Percentiles rank a stretch among this genome's conserved stretches.
Conservation (phyloP, 768 basidiomycete genomes). For the Lyophyllum decastes region DNA sequence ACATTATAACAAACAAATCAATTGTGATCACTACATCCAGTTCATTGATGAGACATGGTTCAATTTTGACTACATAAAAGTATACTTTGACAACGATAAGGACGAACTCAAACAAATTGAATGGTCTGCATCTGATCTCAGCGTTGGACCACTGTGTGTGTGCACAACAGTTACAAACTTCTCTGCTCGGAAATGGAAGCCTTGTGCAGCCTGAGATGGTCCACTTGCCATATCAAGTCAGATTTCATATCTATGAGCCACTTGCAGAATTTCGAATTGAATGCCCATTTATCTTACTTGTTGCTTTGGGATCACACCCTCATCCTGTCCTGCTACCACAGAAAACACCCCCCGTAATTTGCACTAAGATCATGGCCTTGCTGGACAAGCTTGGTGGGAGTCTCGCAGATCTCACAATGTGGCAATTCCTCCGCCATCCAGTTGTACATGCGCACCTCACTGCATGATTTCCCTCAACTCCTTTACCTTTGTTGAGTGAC, state of each 20-base stretch:
- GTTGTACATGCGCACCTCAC: background rate
- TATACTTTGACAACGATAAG: background rate
- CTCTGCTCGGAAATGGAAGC: background rate
- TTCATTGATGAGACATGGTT: background rate
- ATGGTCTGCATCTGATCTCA: background rate
- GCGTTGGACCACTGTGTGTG: background rate
- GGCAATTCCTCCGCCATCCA: background rate
- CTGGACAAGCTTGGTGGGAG: background rate
- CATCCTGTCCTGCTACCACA: constrained; percentile 23
- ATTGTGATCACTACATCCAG: background rate
- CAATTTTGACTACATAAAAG: background rate
- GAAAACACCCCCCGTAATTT: constrained; percentile 18
- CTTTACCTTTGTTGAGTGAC: background rate
- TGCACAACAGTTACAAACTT: background rate
- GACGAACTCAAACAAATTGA: background rate
- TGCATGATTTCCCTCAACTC: background rate
- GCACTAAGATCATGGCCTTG: background rate
- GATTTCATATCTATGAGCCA: background rate
- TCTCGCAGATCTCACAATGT: background rate
- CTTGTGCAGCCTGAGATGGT: background rate
- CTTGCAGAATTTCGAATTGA: background rate
- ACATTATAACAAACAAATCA: background rate
- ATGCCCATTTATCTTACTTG: constrained; percentile 15
- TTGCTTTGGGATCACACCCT: constrained; percentile 14
- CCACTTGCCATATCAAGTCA: background rate